Percentiles rank a stretch among this genome's conserved stretches.
These are phyloP conservation scores for Pichia nanzhaoensis DNA, from an alignment of 805 yeast genomes.

Conservation along the genomic window DNA sequence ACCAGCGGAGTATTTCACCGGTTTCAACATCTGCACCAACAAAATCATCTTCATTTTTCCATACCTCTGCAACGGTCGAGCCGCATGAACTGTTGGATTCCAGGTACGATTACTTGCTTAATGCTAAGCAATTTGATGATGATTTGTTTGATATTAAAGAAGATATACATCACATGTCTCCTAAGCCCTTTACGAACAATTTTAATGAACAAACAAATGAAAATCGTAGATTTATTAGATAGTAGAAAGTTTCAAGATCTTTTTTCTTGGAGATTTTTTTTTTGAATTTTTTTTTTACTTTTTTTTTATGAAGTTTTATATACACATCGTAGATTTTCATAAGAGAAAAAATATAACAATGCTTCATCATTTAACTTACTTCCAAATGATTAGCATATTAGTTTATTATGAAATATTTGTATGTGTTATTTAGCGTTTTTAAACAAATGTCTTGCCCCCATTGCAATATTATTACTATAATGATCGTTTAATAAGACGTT, in stretches of 20 bases:
- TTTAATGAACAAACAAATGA: no score
- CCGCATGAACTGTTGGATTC: constrained; percentile 8
- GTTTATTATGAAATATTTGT: not conserved
- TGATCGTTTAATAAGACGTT: constrained; percentile 70
- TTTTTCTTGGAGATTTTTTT: not conserved
- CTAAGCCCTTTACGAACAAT: no score
- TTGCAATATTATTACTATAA: constrained; percentile 74
- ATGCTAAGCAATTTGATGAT: constrained; percentile 9
- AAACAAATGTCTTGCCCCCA: constrained; percentile 45
- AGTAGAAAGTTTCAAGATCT: no score
- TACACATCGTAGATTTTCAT: no score
- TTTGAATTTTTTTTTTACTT: not conserved
- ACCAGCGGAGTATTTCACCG: constrained; percentile 19
- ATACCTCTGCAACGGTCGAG: constrained; percentile 20
- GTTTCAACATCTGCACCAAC: constrained; percentile 34
- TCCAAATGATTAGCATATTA: no score
- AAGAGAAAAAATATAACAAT: no score
- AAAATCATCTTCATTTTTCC: constrained; percentile 16
- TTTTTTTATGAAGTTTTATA: not conserved
- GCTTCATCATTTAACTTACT: no score
- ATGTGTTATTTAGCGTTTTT: constrained; percentile 27
- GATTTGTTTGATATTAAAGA: constrained; percentile 16
- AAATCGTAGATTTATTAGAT: no score
- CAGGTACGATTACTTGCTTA: constrained; percentile 5
- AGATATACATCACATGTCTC: not conserved